Evolutionary conservation across 2,329 filamentous ascomycete species (phyloP), one percentile per base, ranked within the genome.

Genomic region (Onygenales sp.): DNA sequence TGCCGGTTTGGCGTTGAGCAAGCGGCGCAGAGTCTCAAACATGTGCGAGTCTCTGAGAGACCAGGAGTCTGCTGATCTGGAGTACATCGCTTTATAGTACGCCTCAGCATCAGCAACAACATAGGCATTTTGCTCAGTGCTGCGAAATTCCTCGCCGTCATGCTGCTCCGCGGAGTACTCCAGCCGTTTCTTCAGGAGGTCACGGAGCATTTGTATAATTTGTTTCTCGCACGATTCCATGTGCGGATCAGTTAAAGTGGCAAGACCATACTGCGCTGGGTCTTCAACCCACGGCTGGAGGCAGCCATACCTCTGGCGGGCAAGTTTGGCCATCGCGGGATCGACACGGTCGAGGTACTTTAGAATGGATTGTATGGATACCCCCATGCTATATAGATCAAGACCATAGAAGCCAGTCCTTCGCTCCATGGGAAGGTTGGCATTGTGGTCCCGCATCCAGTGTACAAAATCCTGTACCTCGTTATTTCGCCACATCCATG

Each of bases 401-500:
- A 80, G 61, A 0, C 77, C 78, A 58, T 77, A 78, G 51, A 80
- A 73, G 0, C 75, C 72, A 1, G 63, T 68, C 32, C 66, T 63
- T 41, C 61, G 55, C 8, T 66, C 59, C 1, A 60, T 54, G 1
- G 69, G 63, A 1, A 68, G 57, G 2, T 55, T 56, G 3, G 63
- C 60, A 53, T 78, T 78, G 57, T 69, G 69, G 17, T 70, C 60
- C 5, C 76, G 69, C 63, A 80, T 67, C 77, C 77, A 80, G 59
- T 78, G 73, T 9, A 75, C 70, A 47, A 80, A 73, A 2, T 70
- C 69, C 53, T 78, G 74, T 58, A 78, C 72, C 57, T 79, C 78
- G 11, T 64, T 63, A 55, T 80, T 80, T 9, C 77, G 70, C 77
- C 77, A 80, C 77, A 80, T 79, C 77, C 77, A 80, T 3, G 72